Conservation (phyloP, 441 rosid genomes). For the Kokia cookei region DNA sequence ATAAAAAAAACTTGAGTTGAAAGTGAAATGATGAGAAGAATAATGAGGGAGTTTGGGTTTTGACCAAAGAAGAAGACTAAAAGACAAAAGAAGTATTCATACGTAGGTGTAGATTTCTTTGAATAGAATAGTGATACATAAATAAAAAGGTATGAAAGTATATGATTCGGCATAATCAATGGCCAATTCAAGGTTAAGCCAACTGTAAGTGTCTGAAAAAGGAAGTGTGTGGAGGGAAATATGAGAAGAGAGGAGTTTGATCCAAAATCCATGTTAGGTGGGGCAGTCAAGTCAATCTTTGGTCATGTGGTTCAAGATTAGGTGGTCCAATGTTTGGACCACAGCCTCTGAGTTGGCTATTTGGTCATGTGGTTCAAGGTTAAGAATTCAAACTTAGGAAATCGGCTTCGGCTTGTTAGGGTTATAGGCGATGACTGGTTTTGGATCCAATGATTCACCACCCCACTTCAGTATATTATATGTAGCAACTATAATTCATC, state of each 20-base stretch:
- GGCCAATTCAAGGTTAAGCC: not conserved
- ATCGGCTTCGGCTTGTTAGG: no score
- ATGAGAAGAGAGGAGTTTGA: not conserved
- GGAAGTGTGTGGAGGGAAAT: not conserved
- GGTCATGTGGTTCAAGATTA: not conserved
- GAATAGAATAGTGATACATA: not conserved
- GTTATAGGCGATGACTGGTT: no score
- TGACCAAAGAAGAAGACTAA: slow-evolving; percentile 18
- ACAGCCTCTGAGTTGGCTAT: not conserved
- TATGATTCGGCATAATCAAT: not conserved
- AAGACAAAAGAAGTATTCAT: slow-evolving; percentile 27
- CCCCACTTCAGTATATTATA: no score
- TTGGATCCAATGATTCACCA: no score
- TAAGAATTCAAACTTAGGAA: no score
- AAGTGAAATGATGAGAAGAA: not conserved
- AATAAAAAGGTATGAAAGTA: not conserved
- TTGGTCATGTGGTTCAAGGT: not conserved
- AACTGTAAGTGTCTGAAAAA: not conserved
- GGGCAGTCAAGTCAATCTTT: not conserved
- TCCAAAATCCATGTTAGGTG: not conserved
- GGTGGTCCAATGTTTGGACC: slow-evolving; percentile 8
- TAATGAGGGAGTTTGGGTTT: slow-evolving; percentile 19
- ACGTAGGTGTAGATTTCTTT: not conserved
- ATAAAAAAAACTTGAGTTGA: not conserved
- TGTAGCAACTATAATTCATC: no score